phyloP scores from a whole-genome alignment of 352 stramenopile genomes.

The Phytophthora syringae region DNA sequence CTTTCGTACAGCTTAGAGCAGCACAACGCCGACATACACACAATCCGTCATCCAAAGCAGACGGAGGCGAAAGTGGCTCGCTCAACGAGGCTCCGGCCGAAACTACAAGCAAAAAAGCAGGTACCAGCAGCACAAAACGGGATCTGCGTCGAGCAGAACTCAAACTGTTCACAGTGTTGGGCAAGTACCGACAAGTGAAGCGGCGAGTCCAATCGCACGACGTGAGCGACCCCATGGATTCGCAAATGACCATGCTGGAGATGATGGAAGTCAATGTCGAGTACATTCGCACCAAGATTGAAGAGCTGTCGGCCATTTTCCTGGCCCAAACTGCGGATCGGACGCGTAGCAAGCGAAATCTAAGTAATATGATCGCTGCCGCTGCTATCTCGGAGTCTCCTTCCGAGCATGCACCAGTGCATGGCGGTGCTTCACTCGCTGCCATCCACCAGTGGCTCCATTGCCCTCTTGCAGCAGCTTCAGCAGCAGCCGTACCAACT shows the following conservation, averaged over 20 bases:
- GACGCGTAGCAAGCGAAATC: conserved; percentile 20
- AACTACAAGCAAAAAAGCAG: conserved; percentile 7
- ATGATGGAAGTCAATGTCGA: conserved; percentile 89
- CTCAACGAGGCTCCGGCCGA: conserved; percentile 2
- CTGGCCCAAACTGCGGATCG: conserved; percentile 25
- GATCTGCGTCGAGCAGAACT: conserved; percentile 48
- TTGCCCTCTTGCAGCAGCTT: conserved; percentile 20
- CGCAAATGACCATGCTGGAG: conserved; percentile 86
- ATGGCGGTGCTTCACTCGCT: conserved; percentile 12
- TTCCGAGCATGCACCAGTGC: background rate
- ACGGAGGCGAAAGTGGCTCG: conserved; percentile 9
- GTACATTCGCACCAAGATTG: conserved; percentile 83
- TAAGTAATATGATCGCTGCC: conserved; percentile 23
- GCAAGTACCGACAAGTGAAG: conserved; percentile 65
- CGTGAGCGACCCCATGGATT: conserved; percentile 78
- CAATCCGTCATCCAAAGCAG: background rate
- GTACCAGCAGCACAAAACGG: conserved; percentile 16
- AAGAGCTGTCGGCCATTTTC: conserved; percentile 60
- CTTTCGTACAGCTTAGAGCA: conserved; percentile 61
- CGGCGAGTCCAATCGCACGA: conserved; percentile 68
- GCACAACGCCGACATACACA: conserved; percentile 43
- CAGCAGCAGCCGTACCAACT: conserved; percentile 19
- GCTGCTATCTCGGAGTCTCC: background rate
- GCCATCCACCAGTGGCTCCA: conserved; percentile 3
- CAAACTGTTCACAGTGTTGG: conserved; percentile 69